Conservation (phyloP, 2,329 filamentous ascomycete species). For the Ambrosiella cleistominuta region DNA sequence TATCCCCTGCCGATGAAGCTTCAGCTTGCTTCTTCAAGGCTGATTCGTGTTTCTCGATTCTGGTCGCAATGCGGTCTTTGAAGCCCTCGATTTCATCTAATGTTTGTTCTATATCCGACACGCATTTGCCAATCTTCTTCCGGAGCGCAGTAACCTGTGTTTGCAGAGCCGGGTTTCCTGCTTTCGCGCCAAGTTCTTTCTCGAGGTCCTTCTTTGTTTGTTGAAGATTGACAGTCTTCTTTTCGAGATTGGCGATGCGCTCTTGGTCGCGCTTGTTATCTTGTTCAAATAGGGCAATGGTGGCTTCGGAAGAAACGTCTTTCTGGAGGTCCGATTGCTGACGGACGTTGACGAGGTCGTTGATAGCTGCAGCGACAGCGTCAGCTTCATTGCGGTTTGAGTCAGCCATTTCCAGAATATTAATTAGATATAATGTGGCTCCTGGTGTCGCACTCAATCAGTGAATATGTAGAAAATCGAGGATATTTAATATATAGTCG, state of each 20-base stretch:
- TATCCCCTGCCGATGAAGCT: not conserved
- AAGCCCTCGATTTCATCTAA: slow-evolving; percentile 66
- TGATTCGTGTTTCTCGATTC: slow-evolving; percentile 29
- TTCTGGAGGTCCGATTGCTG: slow-evolving; percentile 83
- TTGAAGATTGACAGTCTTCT: slow-evolving; percentile 42
- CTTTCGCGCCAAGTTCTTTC: slow-evolving; percentile 29
- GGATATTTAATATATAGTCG: too few relatives aligned
- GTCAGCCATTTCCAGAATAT: not conserved
- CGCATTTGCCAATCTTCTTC: slow-evolving; percentile 41
- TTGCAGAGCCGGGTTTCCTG: slow-evolving; percentile 17
- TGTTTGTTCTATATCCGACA: slow-evolving; percentile 44
- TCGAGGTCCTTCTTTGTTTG: slow-evolving; percentile 29
- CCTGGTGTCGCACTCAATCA: not conserved
- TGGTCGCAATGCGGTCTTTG: slow-evolving; percentile 58
- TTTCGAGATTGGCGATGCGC: slow-evolving; percentile 40
- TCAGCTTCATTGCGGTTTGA: slow-evolving; percentile 4
- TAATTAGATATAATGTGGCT: not conserved
- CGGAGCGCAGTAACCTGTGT: slow-evolving; percentile 31
- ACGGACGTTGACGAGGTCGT: slow-evolving; percentile 33
- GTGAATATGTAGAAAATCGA: too few relatives aligned
- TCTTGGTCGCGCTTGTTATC: slow-evolving; percentile 47
- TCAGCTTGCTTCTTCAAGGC: slow-evolving; percentile 41
- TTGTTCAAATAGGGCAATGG: slow-evolving; percentile 38
- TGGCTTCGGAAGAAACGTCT: slow-evolving; percentile 55
- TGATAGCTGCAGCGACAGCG: slow-evolving; percentile 19